Evolutionary conservation across 2,329 filamentous ascomycete species (phyloP), one percentile per base, ranked within the genome.

Genomic region (Neonectria neomacrospora): DNA sequence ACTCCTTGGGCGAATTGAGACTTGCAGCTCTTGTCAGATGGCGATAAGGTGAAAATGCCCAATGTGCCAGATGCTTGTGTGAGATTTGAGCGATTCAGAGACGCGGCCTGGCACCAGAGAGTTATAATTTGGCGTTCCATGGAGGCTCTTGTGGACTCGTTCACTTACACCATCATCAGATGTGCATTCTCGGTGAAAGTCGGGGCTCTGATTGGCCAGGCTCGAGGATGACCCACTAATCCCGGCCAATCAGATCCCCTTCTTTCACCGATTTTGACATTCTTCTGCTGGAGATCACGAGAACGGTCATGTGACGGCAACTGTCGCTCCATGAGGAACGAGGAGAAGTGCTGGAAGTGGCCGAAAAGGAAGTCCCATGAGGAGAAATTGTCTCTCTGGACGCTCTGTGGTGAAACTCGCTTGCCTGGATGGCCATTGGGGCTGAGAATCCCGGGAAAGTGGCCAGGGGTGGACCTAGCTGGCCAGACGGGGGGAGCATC

Each of bases 11-110:
- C 76, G 75, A 77, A 78, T 74, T 75, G 76, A 75, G 75, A 69
- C 75, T 70, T 72, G 74, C 72, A 75, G 74, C 69, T 71, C 72
- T 74, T 74, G 74, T 77, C 75, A 75, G 73, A 75, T 73, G 73
- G 72, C 75, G 78, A 78, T 73, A 77, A 78, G 73, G 67, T 77
- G 74, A 78, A 78, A 75, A 77, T 77, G 74, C 77, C 76, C 75
- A 79, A 79, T 76, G 71, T 76, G 70, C 73, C 76, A 73, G 72
- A 75, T 74, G 70, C 75, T 77, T 77, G 77, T 79, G 75, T 75
- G 77, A 78, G 76, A 78, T 75, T 76, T 72, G 73, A 76, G 72
- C 73, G 75, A 74, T 76, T 76, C 75, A 74, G 74, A 73, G 76
- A 77, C 74, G 74, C 67, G 75, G 74, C 74, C 76, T 78, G 77